Percentiles rank a stretch among this genome's conserved stretches.
Conservation (phyloP, 495 filamentous ascomycete genomes). For the Thermothielavioides terrestris region DNA sequence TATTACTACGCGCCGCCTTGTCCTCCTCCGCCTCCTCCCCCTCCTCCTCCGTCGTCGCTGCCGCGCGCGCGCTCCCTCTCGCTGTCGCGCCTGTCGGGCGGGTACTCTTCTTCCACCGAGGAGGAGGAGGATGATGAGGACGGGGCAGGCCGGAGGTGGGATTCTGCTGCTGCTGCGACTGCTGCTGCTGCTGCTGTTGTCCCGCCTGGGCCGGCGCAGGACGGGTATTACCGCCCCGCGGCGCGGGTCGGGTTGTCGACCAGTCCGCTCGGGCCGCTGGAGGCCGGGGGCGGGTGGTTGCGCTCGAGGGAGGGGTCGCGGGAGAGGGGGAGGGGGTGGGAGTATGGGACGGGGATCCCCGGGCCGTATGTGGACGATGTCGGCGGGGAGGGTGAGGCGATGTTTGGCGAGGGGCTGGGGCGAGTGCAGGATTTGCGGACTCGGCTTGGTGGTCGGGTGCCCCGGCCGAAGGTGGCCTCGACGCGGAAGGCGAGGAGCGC, state of each 20-base stretch:
- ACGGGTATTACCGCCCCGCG: constrained; percentile 14
- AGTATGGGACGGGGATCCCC: not conserved
- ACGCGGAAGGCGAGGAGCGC: constrained; percentile 1
- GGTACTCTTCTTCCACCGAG: not conserved
- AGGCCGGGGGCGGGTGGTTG: not conserved
- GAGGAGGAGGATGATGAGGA: not conserved
- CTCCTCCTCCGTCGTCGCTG: not conserved
- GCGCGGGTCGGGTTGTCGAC: constrained; percentile 11
- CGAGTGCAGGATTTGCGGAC: not conserved
- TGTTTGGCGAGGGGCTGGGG: too few species aligned
- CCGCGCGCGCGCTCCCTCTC: not conserved
- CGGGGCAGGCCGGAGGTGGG: too few species aligned
- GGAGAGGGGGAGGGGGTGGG: not conserved
- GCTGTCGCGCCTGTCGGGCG: not conserved
- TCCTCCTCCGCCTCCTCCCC: not conserved
- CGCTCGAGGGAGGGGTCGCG: not conserved
- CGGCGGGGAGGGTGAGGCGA: not conserved
- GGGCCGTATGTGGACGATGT: not conserved
- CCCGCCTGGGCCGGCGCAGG: not conserved
- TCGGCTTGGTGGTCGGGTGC: not conserved
- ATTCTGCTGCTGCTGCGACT: too few species aligned
- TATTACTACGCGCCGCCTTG: not conserved
- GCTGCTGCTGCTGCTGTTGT: too few species aligned
- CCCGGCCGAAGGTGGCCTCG: not conserved
- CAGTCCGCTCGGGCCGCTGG: constrained; percentile 1